Evolutionary conservation across 352 stramenopile species (phyloP).

Genomic region (Phytophthora cryptogea): DNA sequence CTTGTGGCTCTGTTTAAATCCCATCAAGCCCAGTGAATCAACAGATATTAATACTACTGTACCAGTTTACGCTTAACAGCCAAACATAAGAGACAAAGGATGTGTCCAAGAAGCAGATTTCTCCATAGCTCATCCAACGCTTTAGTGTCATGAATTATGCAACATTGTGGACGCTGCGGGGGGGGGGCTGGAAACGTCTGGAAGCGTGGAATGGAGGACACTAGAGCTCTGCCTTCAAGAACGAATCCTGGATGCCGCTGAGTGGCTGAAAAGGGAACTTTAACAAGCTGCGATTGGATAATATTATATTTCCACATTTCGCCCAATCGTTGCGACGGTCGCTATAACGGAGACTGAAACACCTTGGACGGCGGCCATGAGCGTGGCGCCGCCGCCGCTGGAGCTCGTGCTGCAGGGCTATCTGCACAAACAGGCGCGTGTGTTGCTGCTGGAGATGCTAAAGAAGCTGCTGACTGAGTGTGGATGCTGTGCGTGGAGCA

Average conservation of each 20-base stretch:
- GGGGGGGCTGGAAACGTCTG: too few relatives aligned
- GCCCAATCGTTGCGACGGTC: neutral
- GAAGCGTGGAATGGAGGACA: too few relatives aligned
- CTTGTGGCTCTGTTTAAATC: too few relatives aligned
- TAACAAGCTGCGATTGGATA: neutral
- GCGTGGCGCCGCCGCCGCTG: slow-evolving; percentile 39
- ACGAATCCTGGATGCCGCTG: neutral
- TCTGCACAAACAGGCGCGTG: slow-evolving; percentile 78
- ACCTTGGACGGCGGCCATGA: slow-evolving; percentile 40
- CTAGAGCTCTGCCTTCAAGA: too few relatives aligned
- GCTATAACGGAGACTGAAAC: slow-evolving; percentile 3
- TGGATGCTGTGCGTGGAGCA: slow-evolving; percentile 23
- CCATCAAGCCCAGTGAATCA: too few relatives aligned
- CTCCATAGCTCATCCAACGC: too few relatives aligned
- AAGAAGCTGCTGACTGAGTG: neutral
- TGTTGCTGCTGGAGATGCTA: neutral
- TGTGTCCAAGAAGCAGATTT: too few relatives aligned
- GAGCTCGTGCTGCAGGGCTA: slow-evolving; percentile 78
- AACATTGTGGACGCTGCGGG: too few relatives aligned
- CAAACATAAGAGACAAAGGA: too few relatives aligned
- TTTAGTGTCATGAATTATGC: too few relatives aligned
- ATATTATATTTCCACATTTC: slow-evolving; percentile 2
- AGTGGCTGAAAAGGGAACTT: slow-evolving; percentile 11
- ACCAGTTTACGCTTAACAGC: too few relatives aligned
- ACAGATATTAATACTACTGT: too few relatives aligned